phyloP scores from a whole-genome alignment of 176 grass and related monocot genomes.

The Aegilops umbellulata region DNA sequence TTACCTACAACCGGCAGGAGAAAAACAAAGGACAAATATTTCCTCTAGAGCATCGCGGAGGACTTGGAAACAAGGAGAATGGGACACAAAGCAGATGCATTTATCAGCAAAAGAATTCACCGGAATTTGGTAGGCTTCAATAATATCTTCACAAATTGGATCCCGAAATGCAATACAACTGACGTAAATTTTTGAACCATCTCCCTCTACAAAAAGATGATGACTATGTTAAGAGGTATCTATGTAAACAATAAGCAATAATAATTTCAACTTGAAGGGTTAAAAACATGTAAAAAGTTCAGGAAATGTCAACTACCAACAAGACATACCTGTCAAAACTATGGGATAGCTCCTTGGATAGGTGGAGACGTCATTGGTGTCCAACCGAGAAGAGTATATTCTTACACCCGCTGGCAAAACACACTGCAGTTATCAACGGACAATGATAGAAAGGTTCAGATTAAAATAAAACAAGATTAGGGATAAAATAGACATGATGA shows the following conservation, averaged over 20 bases:
- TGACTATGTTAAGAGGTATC: constrained; percentile 8
- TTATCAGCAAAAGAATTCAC: constrained; percentile 94
- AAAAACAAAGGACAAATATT: constrained; percentile 94
- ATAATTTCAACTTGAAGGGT: constrained; percentile 8
- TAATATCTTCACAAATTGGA: constrained; percentile 87
- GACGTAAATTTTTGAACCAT: constrained; percentile 99
- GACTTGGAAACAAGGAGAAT: constrained; percentile 89
- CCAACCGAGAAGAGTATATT: constrained; percentile 86
- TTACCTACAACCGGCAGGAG: constrained; percentile 94
- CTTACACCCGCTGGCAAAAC: constrained; percentile 98
- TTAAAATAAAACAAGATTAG: constrained; percentile 13
- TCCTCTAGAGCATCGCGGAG: constrained; percentile 92
- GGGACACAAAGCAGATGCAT: constrained; percentile 97
- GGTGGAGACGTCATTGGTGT: constrained; percentile 61
- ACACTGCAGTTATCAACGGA: constrained; percentile 66
- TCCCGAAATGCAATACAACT: constrained; percentile 97
- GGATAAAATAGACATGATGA: constrained; percentile 14
- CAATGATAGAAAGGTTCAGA: constrained; percentile 30
- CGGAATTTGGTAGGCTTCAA: constrained; percentile 83
- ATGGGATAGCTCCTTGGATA: constrained; percentile 95
- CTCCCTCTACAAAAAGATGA: constrained; percentile 78
- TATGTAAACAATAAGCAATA: constrained; percentile 16
- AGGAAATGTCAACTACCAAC: constrained; percentile 14
- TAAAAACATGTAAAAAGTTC: constrained; percentile 6
- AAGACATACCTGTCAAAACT: constrained; percentile 90